These are phyloP conservation scores for Marasmius fiardii DNA, from an alignment of 1,284 basidiomycete genomes.

Conservation along the genomic window DNA sequence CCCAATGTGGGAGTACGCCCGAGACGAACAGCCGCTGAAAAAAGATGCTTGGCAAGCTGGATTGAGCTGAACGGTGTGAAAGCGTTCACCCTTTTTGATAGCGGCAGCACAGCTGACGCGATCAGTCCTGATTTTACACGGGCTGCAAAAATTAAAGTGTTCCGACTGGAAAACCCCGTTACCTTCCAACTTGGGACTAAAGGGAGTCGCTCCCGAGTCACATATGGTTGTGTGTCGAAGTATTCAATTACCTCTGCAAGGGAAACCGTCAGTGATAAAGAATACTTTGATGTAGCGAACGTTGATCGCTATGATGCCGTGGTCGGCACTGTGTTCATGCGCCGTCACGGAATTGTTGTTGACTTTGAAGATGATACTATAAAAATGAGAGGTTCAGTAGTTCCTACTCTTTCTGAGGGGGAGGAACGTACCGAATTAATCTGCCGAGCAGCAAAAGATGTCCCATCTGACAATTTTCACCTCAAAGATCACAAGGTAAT, in stretches of 20 bases:
- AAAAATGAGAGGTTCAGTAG: constrained; percentile 8
- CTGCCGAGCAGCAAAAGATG: not conserved
- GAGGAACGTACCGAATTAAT: not conserved
- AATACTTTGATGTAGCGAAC: constrained; percentile 18
- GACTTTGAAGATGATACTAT: constrained; percentile 10
- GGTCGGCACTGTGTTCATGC: not conserved
- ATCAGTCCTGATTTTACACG: constrained; percentile 18
- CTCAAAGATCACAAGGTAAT: not conserved
- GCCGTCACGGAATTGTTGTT: no score
- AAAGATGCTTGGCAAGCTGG: constrained; percentile 7
- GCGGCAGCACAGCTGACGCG: constrained; percentile 21
- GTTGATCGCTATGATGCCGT: constrained; percentile 16
- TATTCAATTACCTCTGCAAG: not conserved
- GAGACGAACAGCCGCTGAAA: not conserved
- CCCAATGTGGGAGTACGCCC: not conserved
- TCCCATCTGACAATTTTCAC: not conserved
- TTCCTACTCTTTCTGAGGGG: not conserved
- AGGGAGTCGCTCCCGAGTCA: constrained; percentile 21
- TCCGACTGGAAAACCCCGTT: constrained; percentile 18
- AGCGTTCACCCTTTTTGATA: constrained; percentile 20
- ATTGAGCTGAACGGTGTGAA: constrained; percentile 17
- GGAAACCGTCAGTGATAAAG: not conserved
- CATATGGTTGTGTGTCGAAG: constrained; percentile 15
- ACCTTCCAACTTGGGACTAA: constrained; percentile 21
- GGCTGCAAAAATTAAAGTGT: constrained; percentile 3